These are phyloP conservation scores for Omphalea diandra DNA, from an alignment of 441 rosid genomes.

Conservation along the genomic window DNA sequence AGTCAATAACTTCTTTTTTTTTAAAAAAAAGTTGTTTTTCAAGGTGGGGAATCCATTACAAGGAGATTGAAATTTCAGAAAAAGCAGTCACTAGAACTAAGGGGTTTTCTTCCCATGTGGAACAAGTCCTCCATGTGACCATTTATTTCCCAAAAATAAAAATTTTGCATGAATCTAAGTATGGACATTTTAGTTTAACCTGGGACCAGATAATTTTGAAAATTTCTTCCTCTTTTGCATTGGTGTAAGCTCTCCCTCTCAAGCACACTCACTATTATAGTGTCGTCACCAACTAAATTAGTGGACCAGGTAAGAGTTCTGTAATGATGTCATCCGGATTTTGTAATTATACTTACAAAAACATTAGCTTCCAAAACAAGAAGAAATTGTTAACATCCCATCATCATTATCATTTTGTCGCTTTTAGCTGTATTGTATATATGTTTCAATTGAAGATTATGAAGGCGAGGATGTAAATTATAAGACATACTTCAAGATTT, in stretches of 20 bases:
- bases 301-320: constrained; percentile 16
- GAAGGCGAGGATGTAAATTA: constrained; percentile 1
- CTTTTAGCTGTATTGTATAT: constrained; percentile 4
- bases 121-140: constrained; percentile 31
- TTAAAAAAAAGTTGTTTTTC: constrained; percentile 12
- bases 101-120: constrained; percentile 13
- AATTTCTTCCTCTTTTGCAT: background rate
- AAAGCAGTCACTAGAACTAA: constrained; percentile 5
- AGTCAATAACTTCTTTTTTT: background rate
- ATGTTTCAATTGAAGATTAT: constrained; percentile 12
- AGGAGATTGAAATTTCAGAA: background rate
- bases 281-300: constrained; percentile 11
- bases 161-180: background rate
- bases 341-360: background rate
- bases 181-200: constrained; percentile 5
- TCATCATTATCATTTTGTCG: constrained; percentile 11
- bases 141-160: constrained; percentile 19
- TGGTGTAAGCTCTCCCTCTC: background rate
- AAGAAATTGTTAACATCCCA: constrained; percentile 3
- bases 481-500: constrained; percentile 2
- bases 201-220: background rate
- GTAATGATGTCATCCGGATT: background rate
- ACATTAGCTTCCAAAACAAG: constrained; percentile 13
- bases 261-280: background rate
- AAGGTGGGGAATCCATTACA: background rate